Evolutionary conservation across 495 filamentous ascomycete genomes (phyloP), one percentile per base, ranked within the genome.

Genomic region (Acidomyces sp.): DNA sequence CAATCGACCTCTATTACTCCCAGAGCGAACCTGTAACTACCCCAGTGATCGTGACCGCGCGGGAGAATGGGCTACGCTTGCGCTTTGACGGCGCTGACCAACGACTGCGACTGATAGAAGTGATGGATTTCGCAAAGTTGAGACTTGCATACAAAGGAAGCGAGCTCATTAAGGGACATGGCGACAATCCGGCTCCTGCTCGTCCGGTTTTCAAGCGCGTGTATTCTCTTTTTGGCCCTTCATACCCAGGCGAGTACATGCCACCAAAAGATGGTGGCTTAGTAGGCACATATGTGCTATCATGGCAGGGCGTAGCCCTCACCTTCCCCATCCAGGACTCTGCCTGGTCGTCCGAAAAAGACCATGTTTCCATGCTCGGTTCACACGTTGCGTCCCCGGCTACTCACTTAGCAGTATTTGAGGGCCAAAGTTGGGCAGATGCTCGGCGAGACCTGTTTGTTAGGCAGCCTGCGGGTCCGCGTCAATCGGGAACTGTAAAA

Each of bases 51-150:
- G 54, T 97, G 21, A 69, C 65, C 26, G 72, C 95, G 9, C 82
- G 85, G 7, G 68, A 70, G 4, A 95, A 95, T 60, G 90, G 90
- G 15, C 51, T 97, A 19, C 82, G 88, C 10, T 62, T 96, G 34
- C 83, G 81, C 19, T 97, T 97, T 52, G 90, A 97, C 55, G 90
- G 88, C 0, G 77, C 85, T 2, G 85, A 94, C 52, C 90, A 97
- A 61, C 72, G 87, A 29, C 66, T 97, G 12, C 80, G 90, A 1
- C 59, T 97, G 35, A 83, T 97, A 53, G 90, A 97, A 58, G 70
- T 95, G 15, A 60, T 83, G 16, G 85, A 96, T 55, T 96, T 97
- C 47, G 74, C 79, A n/a, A 88, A 85, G 56, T 81, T 73, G 25
- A 71, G 74, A 23, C 71, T 95, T 29, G 72, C 75, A 22, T 84